Evolutionary conservation across 768 basidiomycete genomes (phyloP), one percentile per base, ranked within the genome.

Genomic region (Suillus brevipes): DNA sequence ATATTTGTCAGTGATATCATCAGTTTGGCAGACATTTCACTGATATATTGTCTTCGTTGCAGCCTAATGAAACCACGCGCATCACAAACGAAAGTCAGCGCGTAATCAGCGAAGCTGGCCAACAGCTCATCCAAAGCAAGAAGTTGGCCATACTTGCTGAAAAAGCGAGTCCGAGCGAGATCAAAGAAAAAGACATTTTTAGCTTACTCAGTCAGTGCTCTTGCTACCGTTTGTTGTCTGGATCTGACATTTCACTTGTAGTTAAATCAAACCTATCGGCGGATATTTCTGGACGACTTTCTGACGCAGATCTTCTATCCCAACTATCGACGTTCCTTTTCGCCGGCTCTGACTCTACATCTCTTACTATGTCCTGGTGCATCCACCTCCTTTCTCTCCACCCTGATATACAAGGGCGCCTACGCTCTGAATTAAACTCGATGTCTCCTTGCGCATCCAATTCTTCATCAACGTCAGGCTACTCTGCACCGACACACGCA

Each of bases 291-390:
- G 78, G 79, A 66, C 79, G 81, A 18, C 73, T 90, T 58, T 81
- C 85, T n/a, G 89, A 90, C 66, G 71, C 81, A 36, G 87, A 88
- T 58, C 76, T 89, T n/a, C 76, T 87, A 9, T 84, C 85, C 66
- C 87, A 88, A 72, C 84, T 88, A 68, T 83, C 84, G n/a, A 87
- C 87, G 37, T 84, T 89, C 73, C 78, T 89, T 63, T 84, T 88
- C 49, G 87, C 83, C 3, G 89, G 89, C 14, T 85, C 88, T 31
- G 87, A 89, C 69, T 82, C 86, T 3, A 84, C 85, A 37, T 79
- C 85, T 7, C 77, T 87, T 9, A 82, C 85, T 23, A 75, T 89
- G 31, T 77, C 85, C 7, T 90, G 86, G 85, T 84, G 83, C 62
- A 74, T 89, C 1, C 82, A 87, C 72, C 75, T 81, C 63, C 83